A percentile compares a stretch with the other conserved stretches of the same genome.
phyloP scores from a whole-genome alignment of 2,329 filamentous ascomycete genomes.

The Fusarium sp. region DNA sequence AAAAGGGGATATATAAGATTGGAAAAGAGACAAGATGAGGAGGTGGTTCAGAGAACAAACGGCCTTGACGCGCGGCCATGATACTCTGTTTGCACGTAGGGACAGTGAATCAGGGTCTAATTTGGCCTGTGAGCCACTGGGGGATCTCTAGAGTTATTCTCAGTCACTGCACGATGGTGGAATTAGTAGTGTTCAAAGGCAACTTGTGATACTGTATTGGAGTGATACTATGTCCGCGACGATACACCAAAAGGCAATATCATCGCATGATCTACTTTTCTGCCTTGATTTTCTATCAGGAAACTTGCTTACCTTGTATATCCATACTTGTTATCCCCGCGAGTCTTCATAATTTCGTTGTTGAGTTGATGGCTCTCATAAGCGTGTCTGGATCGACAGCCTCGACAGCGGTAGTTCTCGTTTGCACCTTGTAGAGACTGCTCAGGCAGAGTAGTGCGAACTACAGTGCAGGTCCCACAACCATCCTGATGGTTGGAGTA shows the following conservation, averaged over 20 bases:
- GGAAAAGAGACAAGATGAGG: neutral
- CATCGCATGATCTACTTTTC: neutral
- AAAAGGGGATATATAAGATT: neutral
- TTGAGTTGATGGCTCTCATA: neutral
- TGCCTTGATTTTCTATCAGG: neutral
- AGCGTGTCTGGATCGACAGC: neutral
- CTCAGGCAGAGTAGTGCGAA: neutral
- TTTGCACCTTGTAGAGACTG: neutral
- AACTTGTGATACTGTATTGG: constrained; percentile 14
- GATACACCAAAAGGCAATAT: neutral
- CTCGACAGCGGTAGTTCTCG: constrained; percentile 5
- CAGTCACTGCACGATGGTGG: neutral
- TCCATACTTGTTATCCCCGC: neutral
- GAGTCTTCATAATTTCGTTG: neutral
- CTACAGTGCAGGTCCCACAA: too few relatives aligned
- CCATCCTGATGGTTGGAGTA: neutral
- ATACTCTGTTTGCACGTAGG: neutral
- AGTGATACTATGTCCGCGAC: neutral
- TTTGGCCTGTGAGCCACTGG: neutral
- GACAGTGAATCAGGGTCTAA: neutral
- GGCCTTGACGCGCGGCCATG: neutral
- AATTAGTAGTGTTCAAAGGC: neutral
- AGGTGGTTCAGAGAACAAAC: neutral
- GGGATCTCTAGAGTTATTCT: neutral
- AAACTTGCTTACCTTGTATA: neutral